Evolutionary conservation across 1,284 basidiomycete species (phyloP), one percentile per base, ranked within the genome.

Genomic region (Apiotrichum siamense): DNA sequence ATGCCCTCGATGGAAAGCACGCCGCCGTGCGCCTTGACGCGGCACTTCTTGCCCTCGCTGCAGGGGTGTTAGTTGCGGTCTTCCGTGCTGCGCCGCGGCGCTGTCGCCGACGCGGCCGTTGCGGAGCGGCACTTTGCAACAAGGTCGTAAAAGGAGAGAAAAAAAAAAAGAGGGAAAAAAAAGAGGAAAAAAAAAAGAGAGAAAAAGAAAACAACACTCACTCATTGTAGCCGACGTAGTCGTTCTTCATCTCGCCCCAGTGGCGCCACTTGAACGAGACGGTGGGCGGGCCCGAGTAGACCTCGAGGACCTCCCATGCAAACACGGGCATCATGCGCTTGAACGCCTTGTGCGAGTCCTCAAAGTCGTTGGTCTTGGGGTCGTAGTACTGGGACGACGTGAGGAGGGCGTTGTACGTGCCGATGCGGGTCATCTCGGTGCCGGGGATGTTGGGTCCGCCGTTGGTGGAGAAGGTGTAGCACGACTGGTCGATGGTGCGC

Each of bases 291-390:
- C 54, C 54, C 31, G 49, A 51, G 54, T 51, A 55, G 21, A 55
- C 54, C 47, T 55, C 49, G 39, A 51, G 42, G 18, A 55, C 54
- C 49, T 55, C 54, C 49, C 49, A 55, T 11, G 54, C 54, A 23
- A 55, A 55, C 12, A 41, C 39, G 27, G 54, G 54, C 54, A 55
- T 55, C 54, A 55, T 55, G 54, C 54, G 54, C 54, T 55, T 55
- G 46, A 55, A 53, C 21, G 35, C 37, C 46, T 48, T 48, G 54
- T 55, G 54, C 24, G 32, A 38, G 18, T 32, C 46, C 15, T 40
- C 40, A 33, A 49, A 55, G 46, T 36, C 39, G 54, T 55, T 55
- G 37, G 51, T 31, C 26, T 39, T 27, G 25, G 54, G 54, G 42
- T 39, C 38, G 49, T 55, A 55, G 43, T 26, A 49, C 46, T 48